These are phyloP conservation scores for Tuber brumale DNA, from an alignment of 495 filamentous ascomycete genomes.

Conservation along the genomic window DNA sequence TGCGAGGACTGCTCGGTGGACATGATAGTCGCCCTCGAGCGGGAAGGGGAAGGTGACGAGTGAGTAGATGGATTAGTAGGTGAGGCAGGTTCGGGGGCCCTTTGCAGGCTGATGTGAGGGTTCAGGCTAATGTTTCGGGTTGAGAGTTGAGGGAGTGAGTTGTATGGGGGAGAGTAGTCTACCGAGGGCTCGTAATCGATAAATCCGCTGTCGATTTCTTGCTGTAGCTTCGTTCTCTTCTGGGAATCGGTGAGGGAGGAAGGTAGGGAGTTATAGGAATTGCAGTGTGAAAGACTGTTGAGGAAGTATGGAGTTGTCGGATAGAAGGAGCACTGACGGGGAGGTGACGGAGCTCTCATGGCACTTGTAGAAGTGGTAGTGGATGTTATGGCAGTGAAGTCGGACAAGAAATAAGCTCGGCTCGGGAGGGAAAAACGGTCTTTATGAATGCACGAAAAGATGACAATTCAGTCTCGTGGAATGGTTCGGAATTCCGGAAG, in stretches of 20 bases:
- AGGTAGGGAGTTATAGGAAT: neutral
- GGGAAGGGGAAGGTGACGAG: constrained; percentile 39
- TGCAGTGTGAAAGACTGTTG: constrained; percentile 19
- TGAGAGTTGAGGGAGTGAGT: constrained; percentile 18
- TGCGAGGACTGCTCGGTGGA: constrained; percentile 26
- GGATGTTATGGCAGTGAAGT: neutral
- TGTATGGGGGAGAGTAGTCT: constrained; percentile 22
- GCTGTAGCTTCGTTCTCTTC: constrained; percentile 32
- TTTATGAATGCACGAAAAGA: constrained; percentile 16
- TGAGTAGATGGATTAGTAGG: constrained; percentile 36
- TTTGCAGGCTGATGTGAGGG: constrained; percentile 37
- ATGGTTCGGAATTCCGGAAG: neutral
- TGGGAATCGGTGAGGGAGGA: constrained; percentile 21
- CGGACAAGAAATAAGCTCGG: neutral
- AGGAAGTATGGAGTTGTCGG: constrained; percentile 19
- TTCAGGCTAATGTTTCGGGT: constrained; percentile 14
- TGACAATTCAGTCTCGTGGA: neutral
- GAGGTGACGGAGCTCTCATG: constrained; percentile 32
- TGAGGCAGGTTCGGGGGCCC: constrained; percentile 35
- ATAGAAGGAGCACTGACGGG: constrained; percentile 22
- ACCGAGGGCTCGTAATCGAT: constrained; percentile 22
- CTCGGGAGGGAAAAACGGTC: constrained; percentile 1
- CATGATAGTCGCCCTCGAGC: constrained; percentile 34
- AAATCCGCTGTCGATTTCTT: constrained; percentile 33
- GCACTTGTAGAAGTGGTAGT: neutral